These are phyloP conservation scores for Saksenaea oblongispora DNA, from an alignment of 371 early-diverging fungal species.

Conservation along the genomic window DNA sequence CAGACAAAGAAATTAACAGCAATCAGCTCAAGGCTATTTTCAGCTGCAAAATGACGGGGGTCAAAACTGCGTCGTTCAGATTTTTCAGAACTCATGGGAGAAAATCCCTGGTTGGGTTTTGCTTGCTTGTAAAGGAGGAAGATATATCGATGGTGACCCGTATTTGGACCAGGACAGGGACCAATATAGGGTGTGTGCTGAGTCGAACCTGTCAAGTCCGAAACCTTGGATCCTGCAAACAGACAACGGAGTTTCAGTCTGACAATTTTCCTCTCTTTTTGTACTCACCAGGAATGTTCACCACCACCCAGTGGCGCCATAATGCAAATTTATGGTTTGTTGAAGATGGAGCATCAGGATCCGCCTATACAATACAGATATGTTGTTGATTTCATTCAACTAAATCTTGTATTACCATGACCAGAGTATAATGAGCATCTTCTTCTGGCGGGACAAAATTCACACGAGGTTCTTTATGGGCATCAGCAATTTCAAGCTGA, in stretches of 20 bases:
- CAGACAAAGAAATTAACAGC: constrained; percentile 60
- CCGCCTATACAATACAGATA: constrained; percentile 40
- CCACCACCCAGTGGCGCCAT: constrained; percentile 67
- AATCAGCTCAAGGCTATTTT: constrained; percentile 50
- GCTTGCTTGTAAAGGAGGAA: constrained; percentile 64
- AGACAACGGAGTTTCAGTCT: not conserved
- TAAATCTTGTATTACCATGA: constrained; percentile 40
- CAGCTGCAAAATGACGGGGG: constrained; percentile 43
- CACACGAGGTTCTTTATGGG: constrained; percentile 40
- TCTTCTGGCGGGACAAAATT: constrained; percentile 46
- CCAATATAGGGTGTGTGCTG: constrained; percentile 53
- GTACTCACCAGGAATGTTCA: constrained; percentile 52
- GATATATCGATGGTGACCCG: constrained; percentile 64
- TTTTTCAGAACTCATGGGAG: constrained; percentile 25
- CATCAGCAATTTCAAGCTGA: constrained; percentile 33
- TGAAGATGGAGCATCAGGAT: constrained; percentile 70
- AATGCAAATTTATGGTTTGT: constrained; percentile 53
- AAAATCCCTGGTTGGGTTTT: constrained; percentile 18
- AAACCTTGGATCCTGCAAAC: constrained; percentile 19
- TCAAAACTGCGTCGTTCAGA: constrained; percentile 49
- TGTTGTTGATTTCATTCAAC: not conserved
- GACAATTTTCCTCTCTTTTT: not conserved
- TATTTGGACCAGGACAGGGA: constrained; percentile 58
- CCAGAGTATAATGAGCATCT: constrained; percentile 53
- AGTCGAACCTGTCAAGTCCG: constrained; percentile 26